Conservation (phyloP, 2,329 filamentous ascomycete genomes). For the Fusarium sp. region DNA sequence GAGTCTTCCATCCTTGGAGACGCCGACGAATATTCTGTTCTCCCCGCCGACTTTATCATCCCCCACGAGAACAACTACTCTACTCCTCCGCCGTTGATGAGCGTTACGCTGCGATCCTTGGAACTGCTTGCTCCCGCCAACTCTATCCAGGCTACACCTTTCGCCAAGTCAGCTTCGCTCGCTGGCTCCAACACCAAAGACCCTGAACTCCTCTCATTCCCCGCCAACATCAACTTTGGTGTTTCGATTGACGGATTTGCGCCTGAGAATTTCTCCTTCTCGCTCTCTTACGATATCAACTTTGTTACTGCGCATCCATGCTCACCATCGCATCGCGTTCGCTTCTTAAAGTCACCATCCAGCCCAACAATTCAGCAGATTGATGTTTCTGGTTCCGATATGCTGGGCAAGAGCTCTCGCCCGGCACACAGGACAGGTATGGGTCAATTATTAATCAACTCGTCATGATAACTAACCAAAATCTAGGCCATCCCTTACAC, state of each 20-base stretch:
- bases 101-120: conserved; percentile 59
- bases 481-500: conserved; percentile 66
- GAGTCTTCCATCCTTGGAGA: conserved; percentile 68
- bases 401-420: conserved; percentile 55
- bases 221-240: conserved; percentile 49
- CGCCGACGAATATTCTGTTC: conserved; percentile 60
- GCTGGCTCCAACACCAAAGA: conserved; percentile 33
- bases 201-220: conserved; percentile 48
- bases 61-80: conserved; percentile 64
- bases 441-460: conserved; percentile 8
- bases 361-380: conserved; percentile 67
- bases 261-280: conserved; percentile 54
- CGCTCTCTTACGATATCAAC: conserved; percentile 65
- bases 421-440: conserved; percentile 59
- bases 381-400: conserved; percentile 58
- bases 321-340: conserved; percentile 63
- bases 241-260: conserved; percentile 51
- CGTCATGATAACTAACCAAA: conserved; percentile 22
- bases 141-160: conserved; percentile 56
- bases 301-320: conserved; percentile 74
- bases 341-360: conserved; percentile 65
- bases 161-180: conserved; percentile 44
- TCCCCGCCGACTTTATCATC: conserved; percentile 69
- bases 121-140: conserved; percentile 57
- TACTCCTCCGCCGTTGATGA: conserved; percentile 56